Conservation (phyloP, 2,329 filamentous ascomycete genomes). For the Thielaviopsis punctulata region DNA sequence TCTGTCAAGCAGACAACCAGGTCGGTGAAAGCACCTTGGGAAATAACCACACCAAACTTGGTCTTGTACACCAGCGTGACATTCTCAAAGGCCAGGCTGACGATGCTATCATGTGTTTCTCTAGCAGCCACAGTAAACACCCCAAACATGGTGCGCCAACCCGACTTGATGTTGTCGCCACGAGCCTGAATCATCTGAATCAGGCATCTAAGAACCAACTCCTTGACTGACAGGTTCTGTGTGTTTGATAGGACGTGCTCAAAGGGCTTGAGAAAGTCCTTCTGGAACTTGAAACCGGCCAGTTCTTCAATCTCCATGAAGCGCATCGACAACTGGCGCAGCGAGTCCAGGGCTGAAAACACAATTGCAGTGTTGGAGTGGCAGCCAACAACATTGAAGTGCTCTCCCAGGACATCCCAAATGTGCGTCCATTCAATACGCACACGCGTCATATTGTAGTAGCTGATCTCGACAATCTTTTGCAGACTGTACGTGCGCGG, state of each 20-base stretch:
- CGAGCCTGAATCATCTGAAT: constrained; percentile 98
- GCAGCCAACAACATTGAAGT: constrained; percentile 96
- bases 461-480: constrained; percentile 96
- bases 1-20: constrained; percentile 91
- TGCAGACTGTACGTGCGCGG: constrained; percentile 94
- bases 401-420: constrained; percentile 92
- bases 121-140: constrained; percentile 91
- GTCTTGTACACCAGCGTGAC: constrained; percentile 91
- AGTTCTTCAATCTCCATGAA: constrained; percentile 98
- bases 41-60: constrained; percentile 87
- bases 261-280: constrained; percentile 96
- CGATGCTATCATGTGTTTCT: constrained; percentile 87
- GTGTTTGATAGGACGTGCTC: constrained; percentile 95
- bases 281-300: constrained; percentile 98
- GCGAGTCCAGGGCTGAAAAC: constrained; percentile 89
- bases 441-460: constrained; percentile 98
- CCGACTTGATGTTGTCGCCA: constrained; percentile 91
- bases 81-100: constrained; percentile 88
- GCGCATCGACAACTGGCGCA: constrained; percentile 91
- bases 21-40: constrained; percentile 91
- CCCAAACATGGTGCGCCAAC: constrained; percentile 99
- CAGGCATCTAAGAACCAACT: constrained; percentile 87
- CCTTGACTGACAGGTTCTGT: constrained; percentile 79
- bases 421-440: constrained; percentile 97
- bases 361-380: constrained; percentile 94